phyloP scores from a whole-genome alignment of 2,329 filamentous ascomycete genomes.

The Lasiodiplodia sp. region DNA sequence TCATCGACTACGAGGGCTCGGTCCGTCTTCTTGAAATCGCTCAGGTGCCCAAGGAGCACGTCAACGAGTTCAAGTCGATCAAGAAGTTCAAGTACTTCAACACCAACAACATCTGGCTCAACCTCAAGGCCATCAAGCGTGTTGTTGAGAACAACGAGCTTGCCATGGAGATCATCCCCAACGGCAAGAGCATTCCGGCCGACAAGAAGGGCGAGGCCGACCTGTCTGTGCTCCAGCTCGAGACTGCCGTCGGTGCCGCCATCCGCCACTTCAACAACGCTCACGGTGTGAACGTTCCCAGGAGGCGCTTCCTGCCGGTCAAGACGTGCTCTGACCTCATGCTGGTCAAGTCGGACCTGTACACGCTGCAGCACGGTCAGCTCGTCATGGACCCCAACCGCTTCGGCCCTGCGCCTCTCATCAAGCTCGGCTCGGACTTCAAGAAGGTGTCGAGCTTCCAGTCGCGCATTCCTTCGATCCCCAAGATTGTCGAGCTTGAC shows the following conservation, averaged over 20 bases:
- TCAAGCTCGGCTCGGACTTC: constrained; percentile 99
- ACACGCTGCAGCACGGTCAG: constrained; percentile 98
- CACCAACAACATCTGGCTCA: constrained; percentile 99
- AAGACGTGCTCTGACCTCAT: constrained; percentile 99
- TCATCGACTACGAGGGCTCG: constrained; percentile 98
- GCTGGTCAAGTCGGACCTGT: constrained; percentile 99
- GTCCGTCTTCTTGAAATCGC: constrained; percentile 98
- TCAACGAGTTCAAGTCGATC: constrained; percentile 99
- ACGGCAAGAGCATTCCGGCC: constrained; percentile 96
- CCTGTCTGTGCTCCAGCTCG: constrained; percentile 95
- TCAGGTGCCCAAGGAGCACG: constrained; percentile 99
- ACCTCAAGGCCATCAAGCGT: constrained; percentile 95
- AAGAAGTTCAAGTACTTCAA: constrained; percentile 99
- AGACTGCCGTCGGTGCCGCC: constrained; percentile 97
- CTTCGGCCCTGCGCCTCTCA: constrained; percentile 94
- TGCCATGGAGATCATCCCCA: constrained; percentile 99
- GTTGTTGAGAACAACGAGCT: constrained; percentile 98
- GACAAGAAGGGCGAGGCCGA: constrained; percentile 99
- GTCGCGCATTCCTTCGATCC: constrained; percentile 84
- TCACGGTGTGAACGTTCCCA: constrained; percentile 98
- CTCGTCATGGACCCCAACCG: constrained; percentile 95
- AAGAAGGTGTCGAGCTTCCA: constrained; percentile 99
- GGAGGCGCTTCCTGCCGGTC: constrained; percentile 97
- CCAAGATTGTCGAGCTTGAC: constrained; percentile 89
- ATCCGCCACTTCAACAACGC: constrained; percentile 99